A percentile compares a stretch with the other conserved stretches of the same genome.
These are phyloP conservation scores for Carpinus fangiana DNA, from an alignment of 306 rosid genomes.

Conservation along the genomic window DNA sequence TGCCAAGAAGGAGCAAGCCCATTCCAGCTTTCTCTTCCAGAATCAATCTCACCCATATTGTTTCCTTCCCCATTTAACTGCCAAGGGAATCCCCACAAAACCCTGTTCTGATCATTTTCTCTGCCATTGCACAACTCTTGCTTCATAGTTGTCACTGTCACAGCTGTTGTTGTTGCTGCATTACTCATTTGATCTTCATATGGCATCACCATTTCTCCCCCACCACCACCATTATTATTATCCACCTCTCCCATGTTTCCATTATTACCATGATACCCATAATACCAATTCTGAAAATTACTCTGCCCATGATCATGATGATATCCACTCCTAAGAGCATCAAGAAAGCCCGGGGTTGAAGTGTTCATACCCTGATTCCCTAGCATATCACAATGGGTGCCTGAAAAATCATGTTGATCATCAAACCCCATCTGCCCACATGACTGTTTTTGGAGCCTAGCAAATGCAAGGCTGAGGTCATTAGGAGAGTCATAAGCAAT, in stretches of 20 bases:
- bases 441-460: conserved; percentile 74
- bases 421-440: conserved; percentile 59
- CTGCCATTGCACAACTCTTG: conserved; percentile 59
- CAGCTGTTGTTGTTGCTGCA: conserved; percentile 57
- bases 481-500: conserved; percentile 52
- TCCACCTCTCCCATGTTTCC: conserved; percentile 60
- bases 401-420: conserved; percentile 52
- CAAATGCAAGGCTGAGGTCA: conserved; percentile 79
- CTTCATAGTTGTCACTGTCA: conserved; percentile 75
- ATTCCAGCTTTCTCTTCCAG: conserved; percentile 80
- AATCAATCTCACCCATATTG: conserved; percentile 50
- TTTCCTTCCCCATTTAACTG: conserved; percentile 61
- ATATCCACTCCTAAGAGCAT: conserved; percentile 60
- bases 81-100: conserved; percentile 90
- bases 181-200: conserved; percentile 39
- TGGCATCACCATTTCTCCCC: conserved; percentile 54
- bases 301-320: conserved; percentile 43
- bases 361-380: too few species aligned
- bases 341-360: conserved; percentile 48
- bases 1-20: conserved; percentile 75
- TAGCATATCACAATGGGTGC: conserved; percentile 40
- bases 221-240: conserved; percentile 38
- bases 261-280: conserved; percentile 50
- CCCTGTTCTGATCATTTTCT: conserved; percentile 50
- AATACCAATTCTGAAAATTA: conserved; percentile 47